phyloP scores from a whole-genome alignment of 1,284 basidiomycete genomes.

The Papiliotrema laurentii region DNA sequence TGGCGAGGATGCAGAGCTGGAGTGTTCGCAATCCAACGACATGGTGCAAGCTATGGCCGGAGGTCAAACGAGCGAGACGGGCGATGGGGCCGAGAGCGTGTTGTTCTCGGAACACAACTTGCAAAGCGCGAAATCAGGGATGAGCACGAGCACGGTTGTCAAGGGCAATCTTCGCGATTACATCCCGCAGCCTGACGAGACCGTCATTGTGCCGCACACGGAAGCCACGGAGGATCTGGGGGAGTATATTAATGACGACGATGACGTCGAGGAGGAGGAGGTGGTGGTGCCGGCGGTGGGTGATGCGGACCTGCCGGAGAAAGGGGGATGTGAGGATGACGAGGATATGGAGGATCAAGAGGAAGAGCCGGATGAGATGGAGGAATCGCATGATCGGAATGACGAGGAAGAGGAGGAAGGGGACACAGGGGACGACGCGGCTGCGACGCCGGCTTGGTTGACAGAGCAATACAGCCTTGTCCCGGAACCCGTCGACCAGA shows the following conservation, averaged over 20 bases:
- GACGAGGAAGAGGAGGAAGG: conserved; percentile 27
- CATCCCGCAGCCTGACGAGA: conserved; percentile 2
- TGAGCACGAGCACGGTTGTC: neutral
- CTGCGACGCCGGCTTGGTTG: conserved; percentile 12
- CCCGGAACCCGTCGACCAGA: conserved; percentile 2
- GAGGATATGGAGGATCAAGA: conserved; percentile 15
- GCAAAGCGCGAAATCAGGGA: conserved; percentile 2
- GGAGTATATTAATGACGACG: no score
- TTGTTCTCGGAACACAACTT: conserved; percentile 38
- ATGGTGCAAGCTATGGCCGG: neutral
- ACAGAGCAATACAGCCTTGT: neutral
- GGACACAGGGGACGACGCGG: conserved; percentile 19
- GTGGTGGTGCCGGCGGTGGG: no score
- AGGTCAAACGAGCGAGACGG: conserved; percentile 20
- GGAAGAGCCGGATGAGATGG: conserved; percentile 5
- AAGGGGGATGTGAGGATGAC: conserved; percentile 10
- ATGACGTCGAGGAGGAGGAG: no score
- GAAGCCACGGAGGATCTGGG: conserved; percentile 1
- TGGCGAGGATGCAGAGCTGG: neutral
- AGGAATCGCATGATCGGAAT: conserved; percentile 4
- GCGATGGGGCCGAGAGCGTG: conserved; percentile 24
- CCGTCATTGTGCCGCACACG: neutral
- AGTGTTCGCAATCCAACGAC: no score
- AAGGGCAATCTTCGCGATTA: conserved; percentile 5
- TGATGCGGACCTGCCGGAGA: conserved; percentile 5